Conservation (phyloP, 2,329 filamentous ascomycete genomes). For the Chrysoporthe deuterocubensis region DNA sequence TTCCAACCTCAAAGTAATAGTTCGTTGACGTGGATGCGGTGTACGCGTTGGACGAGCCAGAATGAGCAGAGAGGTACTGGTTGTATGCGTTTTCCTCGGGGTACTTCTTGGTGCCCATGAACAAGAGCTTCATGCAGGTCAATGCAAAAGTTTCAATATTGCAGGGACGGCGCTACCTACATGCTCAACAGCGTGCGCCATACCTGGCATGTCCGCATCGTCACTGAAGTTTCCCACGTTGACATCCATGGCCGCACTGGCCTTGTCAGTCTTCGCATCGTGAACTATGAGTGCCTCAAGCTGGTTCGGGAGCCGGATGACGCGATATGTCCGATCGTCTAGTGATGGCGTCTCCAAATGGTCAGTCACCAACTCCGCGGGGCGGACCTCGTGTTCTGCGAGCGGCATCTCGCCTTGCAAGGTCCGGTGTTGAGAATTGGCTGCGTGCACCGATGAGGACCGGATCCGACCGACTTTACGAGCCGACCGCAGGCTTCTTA, state of each 20-base stretch:
- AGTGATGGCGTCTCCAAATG: conserved; percentile 79
- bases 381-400: conserved; percentile 37
- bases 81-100: conserved; percentile 95
- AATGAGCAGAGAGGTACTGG: conserved; percentile 87
- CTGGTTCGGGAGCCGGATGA: conserved; percentile 82
- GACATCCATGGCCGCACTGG: conserved; percentile 91
- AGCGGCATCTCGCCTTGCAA: conserved; percentile 35
- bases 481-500: neutral
- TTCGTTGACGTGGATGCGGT: conserved; percentile 93
- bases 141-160: conserved; percentile 12
- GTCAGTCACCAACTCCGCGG: conserved; percentile 62
- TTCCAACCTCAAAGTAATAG: conserved; percentile 95
- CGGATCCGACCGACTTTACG: neutral
- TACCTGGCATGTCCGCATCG: conserved; percentile 85
- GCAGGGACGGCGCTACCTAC: conserved; percentile 42
- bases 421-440: conserved; percentile 31
- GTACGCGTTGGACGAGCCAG: conserved; percentile 92
- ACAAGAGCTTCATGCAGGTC: conserved; percentile 64
- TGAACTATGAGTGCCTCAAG: conserved; percentile 92
- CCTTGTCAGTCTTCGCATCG: conserved; percentile 94
- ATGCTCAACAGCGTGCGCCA: conserved; percentile 96
- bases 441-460: conserved; percentile 7
- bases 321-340: conserved; percentile 85
- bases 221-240: conserved; percentile 97
- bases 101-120: conserved; percentile 99